Evolutionary conservation across 2,329 filamentous ascomycete genomes (phyloP), one percentile per base, ranked within the genome.

Genomic region (Aspergillus glaucus): DNA sequence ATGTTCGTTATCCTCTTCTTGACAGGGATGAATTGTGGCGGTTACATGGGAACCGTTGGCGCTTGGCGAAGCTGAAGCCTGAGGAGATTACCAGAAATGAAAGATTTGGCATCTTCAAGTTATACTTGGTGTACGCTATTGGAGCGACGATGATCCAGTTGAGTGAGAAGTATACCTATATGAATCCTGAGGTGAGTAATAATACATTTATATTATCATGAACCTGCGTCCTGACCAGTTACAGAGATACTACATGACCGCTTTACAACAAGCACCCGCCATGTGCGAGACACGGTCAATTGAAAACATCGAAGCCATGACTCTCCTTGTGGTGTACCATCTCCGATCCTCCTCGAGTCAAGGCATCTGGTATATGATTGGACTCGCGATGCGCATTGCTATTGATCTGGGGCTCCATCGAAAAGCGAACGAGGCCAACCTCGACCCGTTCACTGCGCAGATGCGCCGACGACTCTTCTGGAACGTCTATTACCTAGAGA

Each of bases 351-450:
- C 73, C 8, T 76, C 75, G 0, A 75, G 74, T 28, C 73, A 75
- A 49, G 76, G 75, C 7, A 68, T 79, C 44, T 79, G 75, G 76
- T 78, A 78, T 55, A 75, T 79, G 69, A 75, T 78, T 39, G 76
- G 76, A 10, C 65, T 79, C 15, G 75, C 76, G 2, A 78, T 79
- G 73, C 71, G 75, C 37, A 78, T 74, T 6, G 74, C 73, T 46
- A 76, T 79, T 44, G 76, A 78, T 49, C 64, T 79, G 3, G 76
- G 76, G 4, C 64, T 79, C 24, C 76, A 79, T 50, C 66, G 74
- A 42, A 74, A 71, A 48, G 71, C 72, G 37, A 71, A 74, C 48
- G 73, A 76, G 50, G 60, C 58, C 24, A 65, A 66, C 44, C 55
- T 74, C 26, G 63, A 73, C 42, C 66, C 65, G 19, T 72, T 71